A percentile compares a stretch with the other conserved stretches of the same genome.
phyloP scores from a whole-genome alignment of 495 filamentous ascomycete species.

The Venustampulla echinocandica region DNA sequence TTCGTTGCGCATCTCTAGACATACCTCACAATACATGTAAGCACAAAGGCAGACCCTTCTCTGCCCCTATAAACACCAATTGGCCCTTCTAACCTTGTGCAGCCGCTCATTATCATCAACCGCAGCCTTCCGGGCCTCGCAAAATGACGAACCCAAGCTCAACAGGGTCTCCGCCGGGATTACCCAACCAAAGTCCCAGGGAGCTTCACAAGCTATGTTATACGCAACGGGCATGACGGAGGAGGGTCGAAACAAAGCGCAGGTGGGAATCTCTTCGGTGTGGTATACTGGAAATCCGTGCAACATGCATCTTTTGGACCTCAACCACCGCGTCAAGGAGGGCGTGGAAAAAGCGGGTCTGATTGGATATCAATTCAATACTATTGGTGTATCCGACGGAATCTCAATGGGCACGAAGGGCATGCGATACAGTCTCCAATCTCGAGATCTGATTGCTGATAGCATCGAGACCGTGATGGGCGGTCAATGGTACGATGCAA shows the following conservation, averaged over 20 bases:
- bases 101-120: constrained; percentile 45
- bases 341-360: constrained; percentile 75
- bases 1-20: constrained; percentile 12
- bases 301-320: constrained; percentile 95
- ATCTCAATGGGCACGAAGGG: constrained; percentile 77
- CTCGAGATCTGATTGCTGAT: constrained; percentile 91
- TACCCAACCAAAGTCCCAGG: constrained; percentile 95
- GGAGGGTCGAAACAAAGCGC: constrained; percentile 83
- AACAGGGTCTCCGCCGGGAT: constrained; percentile 78
- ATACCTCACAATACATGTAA: constrained; percentile 19
- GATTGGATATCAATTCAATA: constrained; percentile 92
- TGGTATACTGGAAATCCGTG: constrained; percentile 94
- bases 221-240: constrained; percentile 85
- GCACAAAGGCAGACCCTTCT: too few species aligned
- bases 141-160: constrained; percentile 40
- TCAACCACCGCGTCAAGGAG: constrained; percentile 73
- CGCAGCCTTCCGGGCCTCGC: constrained; percentile 28
- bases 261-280: constrained; percentile 90
- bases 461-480: constrained; percentile 98
- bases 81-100: background rate
- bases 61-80: background rate
- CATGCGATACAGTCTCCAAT: constrained; percentile 93
- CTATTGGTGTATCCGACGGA: constrained; percentile 83
- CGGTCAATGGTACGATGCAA: constrained; percentile 98
- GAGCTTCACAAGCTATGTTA: constrained; percentile 97